Base-by-base conservation (phyloP, 805 yeast species). In the Ogataea nakhonphanomensis region DNA sequence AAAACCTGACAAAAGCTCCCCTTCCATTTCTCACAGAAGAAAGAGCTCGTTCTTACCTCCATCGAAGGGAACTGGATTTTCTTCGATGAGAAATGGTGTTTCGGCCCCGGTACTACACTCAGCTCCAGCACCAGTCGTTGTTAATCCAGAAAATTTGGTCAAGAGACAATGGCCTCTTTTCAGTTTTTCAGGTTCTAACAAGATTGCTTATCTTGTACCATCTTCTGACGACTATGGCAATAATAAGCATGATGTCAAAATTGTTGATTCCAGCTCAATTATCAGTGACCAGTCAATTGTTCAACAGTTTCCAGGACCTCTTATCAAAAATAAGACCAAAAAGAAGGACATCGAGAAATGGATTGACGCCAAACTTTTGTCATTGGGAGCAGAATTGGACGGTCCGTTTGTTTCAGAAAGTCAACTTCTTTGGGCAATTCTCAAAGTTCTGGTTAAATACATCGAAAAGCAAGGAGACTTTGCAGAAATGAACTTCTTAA, bases 131-230 rank as follows among this genome's bases (percentile, higher is more conserved):
- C 65, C 66, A 1, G 63, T 54, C 28, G 64, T 69, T 7, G 62
- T 65, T 23, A 73, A 79, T 45, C 83, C 85, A 7, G 74, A 73
- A 37, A 74, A 78, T 17, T 59, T 82, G 37, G 60, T 70, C 17
- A 61, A 65, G 33, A 69, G 84, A 39, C 95, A 85, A 55, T 84
- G 83, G 62, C 95, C 96, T 0, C 56, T 88, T 25, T 83, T 86
- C 57, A 69, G 73, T 43, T 88, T 93, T 84, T 67, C 77, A 21
- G 64, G 63, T 14, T 67, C 77, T 3, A 59, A 64, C 6, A 71
- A 66, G 33, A 53, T 74, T 13, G 70, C 73, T 3, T 66, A 67
- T 26, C 66, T 72, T 41, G 54, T 76, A 31, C 78, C 81, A 6
- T 49, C 64, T 2, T 59, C 65, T 25, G 56, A 60, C 50, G 61